Evolutionary conservation across 495 filamentous ascomycete genomes (phyloP).

Genomic region (Aspergillus affinis): DNA sequence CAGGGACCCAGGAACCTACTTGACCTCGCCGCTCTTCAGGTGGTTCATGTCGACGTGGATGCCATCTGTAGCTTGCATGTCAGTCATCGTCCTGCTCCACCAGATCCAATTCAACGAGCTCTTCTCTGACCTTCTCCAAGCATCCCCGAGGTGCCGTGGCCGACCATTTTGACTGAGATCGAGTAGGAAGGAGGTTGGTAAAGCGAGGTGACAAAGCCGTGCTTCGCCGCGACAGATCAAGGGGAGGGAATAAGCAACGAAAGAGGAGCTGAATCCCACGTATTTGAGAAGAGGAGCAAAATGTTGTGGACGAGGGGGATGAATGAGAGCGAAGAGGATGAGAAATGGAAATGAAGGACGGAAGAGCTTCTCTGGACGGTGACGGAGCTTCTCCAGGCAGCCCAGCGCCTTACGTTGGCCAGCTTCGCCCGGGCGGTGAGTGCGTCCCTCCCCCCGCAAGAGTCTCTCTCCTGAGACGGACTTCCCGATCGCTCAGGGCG

Average conservation of each 20-base stretch:
- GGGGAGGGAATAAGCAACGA: neutral
- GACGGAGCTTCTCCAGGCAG: conserved; percentile 26
- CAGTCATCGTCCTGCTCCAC: conserved; percentile 20
- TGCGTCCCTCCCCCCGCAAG: conserved; percentile 24
- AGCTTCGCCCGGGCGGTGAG: conserved; percentile 46
- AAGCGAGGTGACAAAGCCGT: too few relatives aligned
- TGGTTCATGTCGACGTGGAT: conserved; percentile 99
- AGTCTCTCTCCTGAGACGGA: conserved; percentile 34
- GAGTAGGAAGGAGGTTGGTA: neutral
- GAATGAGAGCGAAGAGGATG: neutral
- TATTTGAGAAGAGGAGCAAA: neutral
- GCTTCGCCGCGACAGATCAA: neutral
- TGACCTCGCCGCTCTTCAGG: conserved; percentile 84
- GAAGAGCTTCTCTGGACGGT: conserved; percentile 22
- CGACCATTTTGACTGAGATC: conserved; percentile 35
- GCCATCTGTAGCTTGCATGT: conserved; percentile 66
- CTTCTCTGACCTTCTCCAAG: conserved; percentile 65
- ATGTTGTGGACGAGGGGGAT: neutral
- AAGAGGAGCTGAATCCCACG: neutral
- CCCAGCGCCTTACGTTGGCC: conserved; percentile 29
- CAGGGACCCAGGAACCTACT: conserved; percentile 58
- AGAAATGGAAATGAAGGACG: conserved; percentile 16
- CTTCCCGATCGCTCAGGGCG: conserved; percentile 9
- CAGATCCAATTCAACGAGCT: conserved; percentile 15
- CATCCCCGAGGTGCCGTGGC: conserved; percentile 60